These are phyloP conservation scores for Hippophae gyantsensis DNA, from an alignment of 306 rosid genomes.

Conservation along the genomic window DNA sequence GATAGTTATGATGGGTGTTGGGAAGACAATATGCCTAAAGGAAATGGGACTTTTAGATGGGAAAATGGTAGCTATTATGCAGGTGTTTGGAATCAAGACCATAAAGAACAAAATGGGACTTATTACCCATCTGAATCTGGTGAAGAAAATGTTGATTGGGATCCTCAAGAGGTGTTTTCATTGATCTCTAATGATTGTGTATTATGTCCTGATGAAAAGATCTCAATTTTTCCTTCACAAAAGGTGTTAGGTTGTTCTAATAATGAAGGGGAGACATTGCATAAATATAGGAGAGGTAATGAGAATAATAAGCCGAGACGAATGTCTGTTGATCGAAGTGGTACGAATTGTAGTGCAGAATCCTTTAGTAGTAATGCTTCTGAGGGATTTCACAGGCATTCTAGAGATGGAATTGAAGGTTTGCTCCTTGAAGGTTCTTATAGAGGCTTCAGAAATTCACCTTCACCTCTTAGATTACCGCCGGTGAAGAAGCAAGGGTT, in stretches of 20 bases:
- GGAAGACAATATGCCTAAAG: conserved; percentile 74
- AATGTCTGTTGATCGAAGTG: conserved; percentile 39
- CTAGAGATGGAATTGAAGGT: conserved; percentile 26
- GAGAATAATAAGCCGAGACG: conserved; percentile 26
- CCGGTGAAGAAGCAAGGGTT: conserved; percentile 58
- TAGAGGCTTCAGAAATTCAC: conserved; percentile 9
- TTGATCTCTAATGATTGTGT: conserved; percentile 40
- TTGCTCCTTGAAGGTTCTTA: conserved; percentile 20
- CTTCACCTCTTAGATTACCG: conserved; percentile 19
- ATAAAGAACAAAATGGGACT: conserved; percentile 50
- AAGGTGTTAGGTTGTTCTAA: conserved; percentile 30
- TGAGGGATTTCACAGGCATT: conserved; percentile 25
- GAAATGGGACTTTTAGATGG: conserved; percentile 73
- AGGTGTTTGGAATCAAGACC: conserved; percentile 64
- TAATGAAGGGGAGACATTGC: conserved; percentile 23
- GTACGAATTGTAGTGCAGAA: conserved; percentile 37
- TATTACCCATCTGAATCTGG: conserved; percentile 42
- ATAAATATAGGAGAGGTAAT: conserved; percentile 21
- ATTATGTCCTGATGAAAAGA: conserved; percentile 42
- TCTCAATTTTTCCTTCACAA: conserved; percentile 60
- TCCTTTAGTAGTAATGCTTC: conserved; percentile 16
- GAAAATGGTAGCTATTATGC: conserved; percentile 57
- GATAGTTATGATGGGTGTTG: conserved; percentile 76
- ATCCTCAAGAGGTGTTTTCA: conserved; percentile 46
- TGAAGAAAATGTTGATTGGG: conserved; percentile 31